These are phyloP conservation scores for Xerophyta viscosa DNA, from an alignment of 106 monocot species.

Conservation along the genomic window DNA sequence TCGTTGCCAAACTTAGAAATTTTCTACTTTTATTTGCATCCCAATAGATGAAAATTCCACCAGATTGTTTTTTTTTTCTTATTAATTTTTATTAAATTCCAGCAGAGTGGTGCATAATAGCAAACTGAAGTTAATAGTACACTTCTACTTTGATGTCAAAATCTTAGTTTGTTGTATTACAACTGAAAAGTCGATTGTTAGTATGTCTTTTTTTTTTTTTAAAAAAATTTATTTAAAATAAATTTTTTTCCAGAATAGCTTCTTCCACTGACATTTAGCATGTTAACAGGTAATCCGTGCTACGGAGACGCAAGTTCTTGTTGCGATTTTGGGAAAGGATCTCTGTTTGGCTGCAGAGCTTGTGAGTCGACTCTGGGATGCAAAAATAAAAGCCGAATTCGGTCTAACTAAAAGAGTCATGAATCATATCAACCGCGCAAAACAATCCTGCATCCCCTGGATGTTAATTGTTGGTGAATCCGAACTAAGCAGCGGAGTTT, in stretches of 20 bases:
- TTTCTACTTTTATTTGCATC: too few relatives aligned
- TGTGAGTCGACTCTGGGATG: conserved; percentile 74
- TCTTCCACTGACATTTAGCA: background rate
- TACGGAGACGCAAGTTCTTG: conserved; percentile 89
- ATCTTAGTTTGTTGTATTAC: too few relatives aligned
- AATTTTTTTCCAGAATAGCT: background rate
- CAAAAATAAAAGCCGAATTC: conserved; percentile 69
- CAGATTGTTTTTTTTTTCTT: too few relatives aligned
- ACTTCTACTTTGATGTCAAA: too few relatives aligned
- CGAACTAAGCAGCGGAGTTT: conserved; percentile 41
- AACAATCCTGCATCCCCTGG: conserved; percentile 67
- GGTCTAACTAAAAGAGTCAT: conserved; percentile 60
- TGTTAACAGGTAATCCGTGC: conserved; percentile 51
- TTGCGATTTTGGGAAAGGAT: conserved; percentile 73
- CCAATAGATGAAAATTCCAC: too few relatives aligned
- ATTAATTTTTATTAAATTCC: too few relatives aligned
- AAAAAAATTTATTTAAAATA: background rate
- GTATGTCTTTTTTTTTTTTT: too few relatives aligned
- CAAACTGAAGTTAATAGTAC: too few relatives aligned
- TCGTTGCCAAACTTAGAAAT: too few relatives aligned
- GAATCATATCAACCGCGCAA: conserved; percentile 68
- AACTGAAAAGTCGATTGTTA: too few relatives aligned
- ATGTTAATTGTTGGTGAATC: conserved; percentile 69
- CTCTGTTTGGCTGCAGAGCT: conserved; percentile 60
- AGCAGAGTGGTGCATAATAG: too few relatives aligned